Percentiles rank a stretch among this genome's conserved stretches.
phyloP scores from a whole-genome alignment of 805 yeast species.

The Lipomyces starkeyi region DNA sequence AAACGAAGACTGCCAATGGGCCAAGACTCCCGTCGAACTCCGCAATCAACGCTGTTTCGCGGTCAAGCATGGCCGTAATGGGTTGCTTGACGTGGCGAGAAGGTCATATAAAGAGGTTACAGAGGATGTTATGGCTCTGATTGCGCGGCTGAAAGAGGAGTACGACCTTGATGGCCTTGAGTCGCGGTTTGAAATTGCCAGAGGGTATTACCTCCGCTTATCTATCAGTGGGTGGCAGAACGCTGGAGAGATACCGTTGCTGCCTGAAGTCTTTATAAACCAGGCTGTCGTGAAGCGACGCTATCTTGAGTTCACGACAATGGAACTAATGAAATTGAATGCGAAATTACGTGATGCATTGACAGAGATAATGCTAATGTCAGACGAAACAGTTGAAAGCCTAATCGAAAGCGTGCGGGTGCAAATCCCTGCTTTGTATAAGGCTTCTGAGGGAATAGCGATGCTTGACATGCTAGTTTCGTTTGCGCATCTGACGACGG shows the following conservation, averaged over 20 bases:
- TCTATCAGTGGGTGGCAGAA: constrained; percentile 11
- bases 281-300: constrained; percentile 41
- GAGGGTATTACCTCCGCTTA: constrained; percentile 51
- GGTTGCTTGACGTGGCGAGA: constrained; percentile 54
- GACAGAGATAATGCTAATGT: constrained; percentile 52
- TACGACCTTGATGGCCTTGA: constrained; percentile 43
- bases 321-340: constrained; percentile 51
- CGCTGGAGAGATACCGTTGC: constrained; percentile 19
- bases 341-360: constrained; percentile 50
- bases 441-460: constrained; percentile 54
- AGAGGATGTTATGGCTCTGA: constrained; percentile 47
- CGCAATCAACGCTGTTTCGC: constrained; percentile 55
- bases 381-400: constrained; percentile 50
- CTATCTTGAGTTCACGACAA: constrained; percentile 50
- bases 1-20: constrained; percentile 55
- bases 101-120: constrained; percentile 49
- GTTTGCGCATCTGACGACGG: constrained; percentile 39
- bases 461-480: constrained; percentile 50
- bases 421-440: constrained; percentile 49
- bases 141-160: constrained; percentile 42
- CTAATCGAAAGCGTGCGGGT: constrained; percentile 43
- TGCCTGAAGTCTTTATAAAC: constrained; percentile 50
- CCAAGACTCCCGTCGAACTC: constrained; percentile 49
- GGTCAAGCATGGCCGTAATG: constrained; percentile 53
- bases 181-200: constrained; percentile 46